Conservation (phyloP, 306 rosid species). For the Gastrolobium villosum region DNA sequence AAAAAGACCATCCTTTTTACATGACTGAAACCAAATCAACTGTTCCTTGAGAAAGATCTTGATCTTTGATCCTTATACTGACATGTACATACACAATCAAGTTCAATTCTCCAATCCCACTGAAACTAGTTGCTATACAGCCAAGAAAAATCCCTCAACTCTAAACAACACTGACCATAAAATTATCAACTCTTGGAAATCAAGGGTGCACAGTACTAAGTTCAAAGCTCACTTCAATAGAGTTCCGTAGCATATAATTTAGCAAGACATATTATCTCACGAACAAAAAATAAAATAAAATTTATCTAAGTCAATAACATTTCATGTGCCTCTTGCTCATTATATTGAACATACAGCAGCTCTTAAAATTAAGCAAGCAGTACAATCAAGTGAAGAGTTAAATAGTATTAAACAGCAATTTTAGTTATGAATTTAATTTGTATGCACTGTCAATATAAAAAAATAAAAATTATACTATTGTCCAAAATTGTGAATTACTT, state of each 20-base stretch:
- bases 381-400: slow-evolving; percentile 13
- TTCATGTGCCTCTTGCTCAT: slow-evolving; percentile 4
- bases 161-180: too few species aligned
- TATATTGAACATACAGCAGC: neutral
- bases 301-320: neutral
- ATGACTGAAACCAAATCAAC: too few species aligned
- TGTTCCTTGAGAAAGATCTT: too few species aligned
- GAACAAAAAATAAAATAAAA: neutral
- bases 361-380: neutral
- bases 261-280: neutral
- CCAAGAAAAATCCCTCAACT: too few species aligned
- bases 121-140: too few species aligned
- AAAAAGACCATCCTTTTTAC: too few species aligned
- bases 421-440: neutral
- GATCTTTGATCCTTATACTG: too few species aligned
- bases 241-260: neutral
- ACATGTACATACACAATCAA: too few species aligned
- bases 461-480: neutral
- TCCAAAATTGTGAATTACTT: neutral
- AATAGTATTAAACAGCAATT: neutral
- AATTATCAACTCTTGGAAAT: neutral
- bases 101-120: too few species aligned
- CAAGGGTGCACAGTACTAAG: neutral
- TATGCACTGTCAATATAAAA: neutral
- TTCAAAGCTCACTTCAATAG: neutral